Evolutionary conservation across 139 green algal genomes (phyloP).

Genomic region (Raphidocelis subcapitata): DNA sequence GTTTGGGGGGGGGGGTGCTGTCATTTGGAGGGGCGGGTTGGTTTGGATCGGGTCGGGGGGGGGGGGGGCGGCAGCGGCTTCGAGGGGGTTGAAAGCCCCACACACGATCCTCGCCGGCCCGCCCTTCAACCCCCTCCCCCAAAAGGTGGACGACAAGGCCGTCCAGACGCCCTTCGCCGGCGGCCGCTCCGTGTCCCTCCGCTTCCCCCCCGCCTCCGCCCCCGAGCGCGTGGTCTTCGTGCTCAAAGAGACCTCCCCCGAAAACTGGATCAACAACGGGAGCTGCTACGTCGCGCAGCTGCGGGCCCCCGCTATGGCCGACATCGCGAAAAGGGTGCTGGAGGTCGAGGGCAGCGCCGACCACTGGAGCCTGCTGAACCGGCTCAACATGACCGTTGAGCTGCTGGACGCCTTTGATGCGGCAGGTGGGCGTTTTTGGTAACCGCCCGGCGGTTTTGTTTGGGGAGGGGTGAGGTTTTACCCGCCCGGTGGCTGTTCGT

Average conservation of each 20-base stretch:
- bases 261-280: slow-evolving; percentile 69
- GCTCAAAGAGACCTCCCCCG: slow-evolving; percentile 46
- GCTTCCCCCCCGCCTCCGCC: slow-evolving; percentile 36
- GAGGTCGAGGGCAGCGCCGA: slow-evolving; percentile 47
- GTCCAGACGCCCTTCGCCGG: slow-evolving; percentile 58
- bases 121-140: background rate
- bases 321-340: too few relatives aligned
- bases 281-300: slow-evolving; percentile 44
- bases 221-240: slow-evolving; percentile 67
- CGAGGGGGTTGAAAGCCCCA: background rate
- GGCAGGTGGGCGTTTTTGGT: slow-evolving; percentile 41
- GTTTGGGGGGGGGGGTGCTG: background rate
- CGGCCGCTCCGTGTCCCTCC: slow-evolving; percentile 36
- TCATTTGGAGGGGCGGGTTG: background rate
- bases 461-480: background rate
- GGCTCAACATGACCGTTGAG: slow-evolving; percentile 64
- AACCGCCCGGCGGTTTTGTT: too few relatives aligned
- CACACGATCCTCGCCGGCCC: background rate
- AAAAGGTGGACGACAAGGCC: slow-evolving; percentile 52
- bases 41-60: background rate
- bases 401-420: slow-evolving; percentile 55
- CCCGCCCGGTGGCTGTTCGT: too few relatives aligned
- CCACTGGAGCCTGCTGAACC: slow-evolving; percentile 69
- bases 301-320: too few relatives aligned
- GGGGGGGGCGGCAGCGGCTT: background rate